Base-by-base conservation (phyloP, 805 yeast species). In the Candida tallmaniae region DNA sequence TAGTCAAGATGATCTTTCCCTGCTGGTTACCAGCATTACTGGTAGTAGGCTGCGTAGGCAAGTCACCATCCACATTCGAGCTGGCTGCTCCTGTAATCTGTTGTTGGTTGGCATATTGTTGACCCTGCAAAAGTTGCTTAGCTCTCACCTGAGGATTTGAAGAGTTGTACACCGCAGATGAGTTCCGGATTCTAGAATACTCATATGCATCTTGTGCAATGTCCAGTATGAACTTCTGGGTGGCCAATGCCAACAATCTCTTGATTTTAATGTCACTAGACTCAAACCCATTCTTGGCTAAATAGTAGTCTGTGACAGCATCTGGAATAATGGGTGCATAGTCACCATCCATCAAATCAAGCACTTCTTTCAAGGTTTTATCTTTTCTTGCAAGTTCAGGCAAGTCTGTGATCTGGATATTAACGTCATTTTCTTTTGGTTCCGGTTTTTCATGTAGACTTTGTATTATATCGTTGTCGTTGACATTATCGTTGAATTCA, bases 141-240 rank as follows among this genome's bases (percentile, higher is more conserved):
- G 93, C 94, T 50, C 94, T 70, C 1, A 79, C 82, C 54, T 85
- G 95, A 6, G 96, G 95, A 51, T 86, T 86, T 28, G 84, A 71
- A 4, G 95, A 78, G 48, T 82, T 80, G 49, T 84, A 80, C n/a
- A 89, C 94, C 0, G 96, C 78, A 9, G 87, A 78, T 4, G 85
- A 69, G n/a, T 93, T 85, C 42, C 97, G 73, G 45, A 93, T 93
- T 41, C 97, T 69, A 6, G 96, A 84, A 54, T 87, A 89, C 55
- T 93, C 98, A 54, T 87, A 93, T 0, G 98, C 97, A 53, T 93
- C 97, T 11, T 88, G 86, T 1, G 98, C 96, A 20, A 93, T 80
- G 55, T 93, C 98, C 41, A 89, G 78, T 18, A 93, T 74, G 56
- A 93, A 93, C 54, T 93, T 93, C 52, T 94, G 98, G 0, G 98